Conservation (phyloP, 148 eudicot species). For the Beta vulgaris region DNA sequence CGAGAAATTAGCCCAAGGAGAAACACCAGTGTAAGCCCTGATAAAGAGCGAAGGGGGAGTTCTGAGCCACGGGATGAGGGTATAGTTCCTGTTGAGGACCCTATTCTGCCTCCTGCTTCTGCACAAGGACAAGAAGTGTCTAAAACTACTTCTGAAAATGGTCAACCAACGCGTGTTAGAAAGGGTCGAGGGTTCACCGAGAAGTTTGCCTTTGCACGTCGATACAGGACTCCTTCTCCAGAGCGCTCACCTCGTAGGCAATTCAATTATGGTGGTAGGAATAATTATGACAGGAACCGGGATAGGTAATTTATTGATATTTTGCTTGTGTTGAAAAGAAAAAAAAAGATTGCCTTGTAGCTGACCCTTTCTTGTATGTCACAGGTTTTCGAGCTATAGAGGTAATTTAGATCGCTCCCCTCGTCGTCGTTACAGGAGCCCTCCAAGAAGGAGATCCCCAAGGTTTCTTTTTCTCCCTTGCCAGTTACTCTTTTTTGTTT, state of each 20-base stretch:
- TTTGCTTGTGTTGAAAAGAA: neutral
- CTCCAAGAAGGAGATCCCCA: slow-evolving; percentile 84
- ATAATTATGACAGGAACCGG: slow-evolving; percentile 48
- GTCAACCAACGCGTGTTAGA: slow-evolving; percentile 72
- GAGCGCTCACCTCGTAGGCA: slow-evolving; percentile 70
- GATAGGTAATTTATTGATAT: slow-evolving; percentile 53
- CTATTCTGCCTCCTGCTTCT: slow-evolving; percentile 41
- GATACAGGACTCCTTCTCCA: slow-evolving; percentile 92
- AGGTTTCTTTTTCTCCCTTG: slow-evolving; percentile 47
- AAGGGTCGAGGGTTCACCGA: slow-evolving; percentile 98
- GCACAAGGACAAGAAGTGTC: slow-evolving; percentile 37
- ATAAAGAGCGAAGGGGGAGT: slow-evolving; percentile 37
- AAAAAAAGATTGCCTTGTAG: slow-evolving; percentile 2
- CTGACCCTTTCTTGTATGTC: slow-evolving; percentile 17
- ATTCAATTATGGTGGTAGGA: slow-evolving; percentile 59
- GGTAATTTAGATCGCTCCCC: slow-evolving; percentile 65
- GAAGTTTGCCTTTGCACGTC: slow-evolving; percentile 66
- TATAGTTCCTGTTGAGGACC: slow-evolving; percentile 23
- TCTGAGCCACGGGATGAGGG: slow-evolving; percentile 22
- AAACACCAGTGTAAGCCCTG: slow-evolving; percentile 45
- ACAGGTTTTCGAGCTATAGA: slow-evolving; percentile 63
- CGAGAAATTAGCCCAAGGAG: slow-evolving; percentile 34
- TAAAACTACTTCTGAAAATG: slow-evolving; percentile 74
- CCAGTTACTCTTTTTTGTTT: neutral
- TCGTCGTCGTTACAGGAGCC: slow-evolving; percentile 58